Conservation (phyloP, 2,329 filamentous ascomycete genomes). For the Colletotrichum falcatum region DNA sequence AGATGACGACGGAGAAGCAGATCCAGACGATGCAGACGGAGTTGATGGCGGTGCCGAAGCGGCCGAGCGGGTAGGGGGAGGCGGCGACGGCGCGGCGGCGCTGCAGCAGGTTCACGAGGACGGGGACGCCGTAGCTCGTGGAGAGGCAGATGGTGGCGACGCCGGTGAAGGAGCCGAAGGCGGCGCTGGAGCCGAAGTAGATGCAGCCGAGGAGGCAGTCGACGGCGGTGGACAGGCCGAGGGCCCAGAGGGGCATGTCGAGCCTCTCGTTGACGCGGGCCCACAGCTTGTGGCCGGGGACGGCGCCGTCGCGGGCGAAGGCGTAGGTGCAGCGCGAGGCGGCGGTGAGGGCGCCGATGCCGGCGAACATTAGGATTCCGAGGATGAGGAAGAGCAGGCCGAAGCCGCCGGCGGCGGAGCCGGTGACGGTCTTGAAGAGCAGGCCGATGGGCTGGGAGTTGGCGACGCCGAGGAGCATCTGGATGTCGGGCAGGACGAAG, state of each 20-base stretch:
- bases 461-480: constrained; percentile 71
- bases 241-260: constrained; percentile 77
- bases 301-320: constrained; percentile 80
- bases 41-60: constrained; percentile 77
- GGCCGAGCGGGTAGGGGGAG: constrained; percentile 76
- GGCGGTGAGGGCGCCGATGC: constrained; percentile 79
- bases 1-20: constrained; percentile 74
- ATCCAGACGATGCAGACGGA: constrained; percentile 78
- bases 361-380: constrained; percentile 82
- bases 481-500: constrained; percentile 78
- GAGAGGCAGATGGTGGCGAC: constrained; percentile 84
- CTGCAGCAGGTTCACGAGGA: constrained; percentile 76
- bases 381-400: constrained; percentile 81
- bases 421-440: constrained; percentile 81
- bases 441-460: constrained; percentile 82
- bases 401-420: constrained; percentile 79
- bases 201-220: constrained; percentile 80
- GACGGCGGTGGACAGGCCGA: constrained; percentile 75
- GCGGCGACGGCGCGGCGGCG: constrained; percentile 73
- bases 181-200: constrained; percentile 81
- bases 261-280: constrained; percentile 72
- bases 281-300: constrained; percentile 77
- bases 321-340: constrained; percentile 81
- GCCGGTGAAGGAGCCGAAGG: constrained; percentile 84
- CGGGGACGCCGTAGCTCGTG: constrained; percentile 80